Evolutionary conservation across 2,329 filamentous ascomycete species (phyloP).

Genomic region (Botrytis cinerea): DNA sequence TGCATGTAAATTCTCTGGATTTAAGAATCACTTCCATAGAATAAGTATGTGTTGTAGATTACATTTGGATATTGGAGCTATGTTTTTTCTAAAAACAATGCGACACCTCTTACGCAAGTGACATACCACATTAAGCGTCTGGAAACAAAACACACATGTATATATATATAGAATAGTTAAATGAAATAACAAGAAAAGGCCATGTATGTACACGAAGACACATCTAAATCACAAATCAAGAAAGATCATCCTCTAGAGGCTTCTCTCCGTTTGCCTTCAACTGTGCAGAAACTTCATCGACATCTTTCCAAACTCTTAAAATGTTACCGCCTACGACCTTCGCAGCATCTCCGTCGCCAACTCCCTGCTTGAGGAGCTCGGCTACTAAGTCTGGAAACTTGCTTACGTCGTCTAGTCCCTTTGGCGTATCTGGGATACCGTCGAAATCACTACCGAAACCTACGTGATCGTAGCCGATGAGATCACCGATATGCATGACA

Average conservation of each 20-base stretch:
- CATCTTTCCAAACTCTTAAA: conserved; percentile 79
- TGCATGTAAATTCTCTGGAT: too few relatives aligned
- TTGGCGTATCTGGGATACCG: conserved; percentile 66
- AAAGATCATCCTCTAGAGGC: conserved; percentile 53
- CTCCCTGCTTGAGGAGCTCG: conserved; percentile 70
- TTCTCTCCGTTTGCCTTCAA: conserved; percentile 59
- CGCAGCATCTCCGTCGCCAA: conserved; percentile 71
- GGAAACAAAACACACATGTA: background rate
- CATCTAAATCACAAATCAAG: conserved; percentile 18
- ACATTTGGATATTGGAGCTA: too few relatives aligned
- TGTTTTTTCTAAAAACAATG: background rate
- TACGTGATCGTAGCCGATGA: conserved; percentile 85
- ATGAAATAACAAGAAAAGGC: background rate
- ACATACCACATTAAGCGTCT: background rate
- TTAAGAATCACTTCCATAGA: too few relatives aligned
- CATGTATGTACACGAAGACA: background rate
- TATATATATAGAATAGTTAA: background rate
- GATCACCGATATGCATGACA: conserved; percentile 76
- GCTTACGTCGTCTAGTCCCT: conserved; percentile 80
- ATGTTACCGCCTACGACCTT: conserved; percentile 81
- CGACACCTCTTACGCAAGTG: background rate
- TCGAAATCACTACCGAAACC: conserved; percentile 91
- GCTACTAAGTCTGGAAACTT: conserved; percentile 79
- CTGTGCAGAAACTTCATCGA: conserved; percentile 68
- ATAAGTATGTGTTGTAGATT: too few relatives aligned